A percentile compares a stretch with the other conserved stretches of the same genome.
Evolutionary conservation across 1,139 yeast species (phyloP).

Genomic region (Pichia terricola): DNA sequence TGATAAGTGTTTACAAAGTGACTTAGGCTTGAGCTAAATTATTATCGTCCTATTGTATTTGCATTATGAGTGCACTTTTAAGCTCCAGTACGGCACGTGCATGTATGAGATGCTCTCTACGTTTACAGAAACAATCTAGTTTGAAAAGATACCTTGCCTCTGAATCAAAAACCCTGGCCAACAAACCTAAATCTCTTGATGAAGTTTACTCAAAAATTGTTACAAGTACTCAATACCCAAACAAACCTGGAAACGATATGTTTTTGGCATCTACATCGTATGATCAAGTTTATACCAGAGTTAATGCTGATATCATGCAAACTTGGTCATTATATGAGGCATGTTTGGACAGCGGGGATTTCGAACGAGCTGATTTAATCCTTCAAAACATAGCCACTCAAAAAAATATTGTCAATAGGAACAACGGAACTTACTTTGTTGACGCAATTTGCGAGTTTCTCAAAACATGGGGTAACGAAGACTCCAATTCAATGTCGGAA

Average conservation of each 20-base stretch:
- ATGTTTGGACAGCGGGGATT: slow-evolving; percentile 58
- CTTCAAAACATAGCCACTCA: slow-evolving; percentile 30
- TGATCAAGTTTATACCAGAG: slow-evolving; percentile 20
- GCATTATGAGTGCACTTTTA: slow-evolving; percentile 8
- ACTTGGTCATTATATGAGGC: slow-evolving; percentile 77
- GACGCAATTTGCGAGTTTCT: slow-evolving; percentile 44
- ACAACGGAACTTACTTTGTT: slow-evolving; percentile 26
- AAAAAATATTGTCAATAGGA: slow-evolving; percentile 23
- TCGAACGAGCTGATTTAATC: slow-evolving; percentile 62
- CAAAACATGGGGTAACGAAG: slow-evolving; percentile 31
- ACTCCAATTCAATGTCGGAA: slow-evolving; percentile 20
- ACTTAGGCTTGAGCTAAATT: too few relatives aligned
- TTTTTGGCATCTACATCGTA: slow-evolving; percentile 16
- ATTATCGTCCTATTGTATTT: too few relatives aligned
- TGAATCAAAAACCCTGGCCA: neutral
- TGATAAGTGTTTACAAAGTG: too few relatives aligned
- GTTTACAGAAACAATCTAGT: neutral
- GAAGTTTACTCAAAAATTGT: slow-evolving; percentile 17
- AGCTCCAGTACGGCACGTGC: slow-evolving; percentile 6
- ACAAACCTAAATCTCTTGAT: slow-evolving; percentile 17
- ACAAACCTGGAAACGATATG: slow-evolving; percentile 8
- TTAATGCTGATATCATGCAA: slow-evolving; percentile 41
- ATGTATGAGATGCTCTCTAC: slow-evolving; percentile 3
- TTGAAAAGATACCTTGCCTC: slow-evolving; percentile 8
- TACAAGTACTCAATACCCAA: neutral